A percentile compares a stretch with the other conserved stretches of the same genome.
Conservation (phyloP, 2,329 filamentous ascomycete genomes). For the Bipolaris cookei region DNA sequence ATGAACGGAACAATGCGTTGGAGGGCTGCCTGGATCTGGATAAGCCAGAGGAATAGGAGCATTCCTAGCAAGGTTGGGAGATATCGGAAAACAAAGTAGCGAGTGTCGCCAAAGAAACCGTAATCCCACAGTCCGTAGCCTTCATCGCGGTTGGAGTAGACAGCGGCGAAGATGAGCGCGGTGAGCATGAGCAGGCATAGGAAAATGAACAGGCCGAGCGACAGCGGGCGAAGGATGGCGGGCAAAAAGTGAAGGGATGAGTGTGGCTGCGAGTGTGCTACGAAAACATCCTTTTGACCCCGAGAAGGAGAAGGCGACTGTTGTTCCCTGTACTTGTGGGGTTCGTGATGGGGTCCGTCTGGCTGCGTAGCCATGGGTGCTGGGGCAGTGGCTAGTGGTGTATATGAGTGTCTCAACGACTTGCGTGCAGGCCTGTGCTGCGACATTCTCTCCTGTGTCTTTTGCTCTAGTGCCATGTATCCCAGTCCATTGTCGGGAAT, state of each 20-base stretch:
- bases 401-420: conserved; percentile 21
- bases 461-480: conserved; percentile 45
- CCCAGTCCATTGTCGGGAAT: conserved; percentile 51
- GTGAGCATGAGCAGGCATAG: conserved; percentile 73
- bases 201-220: conserved; percentile 65
- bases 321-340: conserved; percentile 9
- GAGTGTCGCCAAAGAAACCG: conserved; percentile 69
- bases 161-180: conserved; percentile 73
- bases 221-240: conserved; percentile 69
- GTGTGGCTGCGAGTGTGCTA: conserved; percentile 55
- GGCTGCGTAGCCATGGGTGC: conserved; percentile 12
- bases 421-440: conserved; percentile 30
- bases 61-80: conserved; percentile 79
- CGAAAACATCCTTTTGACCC: conserved; percentile 52
- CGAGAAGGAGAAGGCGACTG: conserved; percentile 21
- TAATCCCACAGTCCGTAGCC: conserved; percentile 73
- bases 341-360: conserved; percentile 5
- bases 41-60: conserved; percentile 75
- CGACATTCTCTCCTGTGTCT: conserved; percentile 38
- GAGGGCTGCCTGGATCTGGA: conserved; percentile 75
- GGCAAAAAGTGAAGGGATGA: conserved; percentile 71
- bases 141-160: conserved; percentile 47
- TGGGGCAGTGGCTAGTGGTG: conserved; percentile 14
- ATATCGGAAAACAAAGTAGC: conserved; percentile 87
- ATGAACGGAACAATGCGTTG: conserved; percentile 79